A percentile compares a stretch with the other conserved stretches of the same genome.
phyloP scores from a whole-genome alignment of 768 basidiomycete species.

The Crassisporium funariophilum region DNA sequence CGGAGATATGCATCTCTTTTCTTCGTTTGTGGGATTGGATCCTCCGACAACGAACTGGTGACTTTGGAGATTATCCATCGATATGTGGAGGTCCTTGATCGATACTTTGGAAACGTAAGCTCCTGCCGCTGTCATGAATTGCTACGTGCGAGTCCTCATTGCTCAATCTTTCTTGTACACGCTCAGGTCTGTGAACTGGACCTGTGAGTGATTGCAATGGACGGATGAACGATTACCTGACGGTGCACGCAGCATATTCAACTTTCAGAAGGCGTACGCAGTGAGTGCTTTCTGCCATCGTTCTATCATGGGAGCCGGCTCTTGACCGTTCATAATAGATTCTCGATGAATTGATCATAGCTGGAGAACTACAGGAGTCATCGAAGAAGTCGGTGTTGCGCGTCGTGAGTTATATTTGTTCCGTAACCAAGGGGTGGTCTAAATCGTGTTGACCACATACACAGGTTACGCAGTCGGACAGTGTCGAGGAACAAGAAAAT shows the following conservation, averaged over 20 bases:
- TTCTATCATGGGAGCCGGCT: constrained; percentile 2
- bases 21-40: constrained; percentile 90
- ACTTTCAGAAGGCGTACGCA: constrained; percentile 99
- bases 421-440: constrained; percentile 1
- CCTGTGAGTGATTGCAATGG: constrained; percentile 58
- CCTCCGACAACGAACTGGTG: constrained; percentile 89
- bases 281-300: constrained; percentile 39
- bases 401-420: constrained; percentile 34
- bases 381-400: constrained; percentile 87
- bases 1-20: constrained; percentile 95
- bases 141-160: constrained; percentile 1
- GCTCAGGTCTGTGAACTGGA: constrained; percentile 89
- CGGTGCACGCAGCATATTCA: constrained; percentile 77
- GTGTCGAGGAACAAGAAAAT: constrained; percentile 83
- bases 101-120: constrained; percentile 92
- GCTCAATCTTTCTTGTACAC: constrained; percentile 15
- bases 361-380: constrained; percentile 97
- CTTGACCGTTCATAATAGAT: constrained; percentile 46
- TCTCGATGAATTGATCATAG: constrained; percentile 94
- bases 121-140: no score
- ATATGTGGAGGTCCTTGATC: constrained; percentile 91
- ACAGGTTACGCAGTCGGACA: constrained; percentile 85
- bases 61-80: constrained; percentile 95
- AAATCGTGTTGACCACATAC: no score
- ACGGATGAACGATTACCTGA: constrained; percentile 17